Conservation (phyloP, 75 land plant genomes). For the Sequoia sempervirens region DNA sequence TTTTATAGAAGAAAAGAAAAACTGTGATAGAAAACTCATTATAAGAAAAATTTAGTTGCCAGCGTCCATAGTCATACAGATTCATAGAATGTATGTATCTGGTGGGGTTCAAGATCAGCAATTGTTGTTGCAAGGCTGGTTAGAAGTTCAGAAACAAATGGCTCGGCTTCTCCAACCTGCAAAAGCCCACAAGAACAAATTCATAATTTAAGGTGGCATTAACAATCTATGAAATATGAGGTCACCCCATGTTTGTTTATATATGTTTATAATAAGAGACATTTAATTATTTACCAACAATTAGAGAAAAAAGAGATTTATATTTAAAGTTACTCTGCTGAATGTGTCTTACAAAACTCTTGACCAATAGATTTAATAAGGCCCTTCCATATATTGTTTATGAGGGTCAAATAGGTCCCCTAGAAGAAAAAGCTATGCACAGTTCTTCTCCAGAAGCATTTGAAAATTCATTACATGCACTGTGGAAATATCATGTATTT, state of each 20-base stretch:
- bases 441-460: no score
- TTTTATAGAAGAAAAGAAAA: neutral
- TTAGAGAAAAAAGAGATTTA: neutral
- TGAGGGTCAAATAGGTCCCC: no score
- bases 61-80: slow-evolving; percentile 49
- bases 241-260: neutral
- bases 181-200: neutral
- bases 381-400: no score
- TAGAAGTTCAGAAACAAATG: slow-evolving; percentile 93
- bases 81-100: slow-evolving; percentile 98
- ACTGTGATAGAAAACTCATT: neutral
- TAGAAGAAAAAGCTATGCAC: no score
- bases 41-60: neutral
- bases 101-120: slow-evolving; percentile 93
- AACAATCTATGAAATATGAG: neutral
- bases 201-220: neutral
- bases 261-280: neutral
- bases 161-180: slow-evolving; percentile 95
- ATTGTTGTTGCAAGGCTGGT: slow-evolving; percentile 71
- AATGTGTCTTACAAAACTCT: no score
- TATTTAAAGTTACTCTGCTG: no score
- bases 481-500: no score
- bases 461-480: no score
- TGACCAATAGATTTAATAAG: no score
- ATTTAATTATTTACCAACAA: neutral